Evolutionary conservation across 441 rosid genomes (phyloP).

Genomic region (Dalechampia spathulata): DNA sequence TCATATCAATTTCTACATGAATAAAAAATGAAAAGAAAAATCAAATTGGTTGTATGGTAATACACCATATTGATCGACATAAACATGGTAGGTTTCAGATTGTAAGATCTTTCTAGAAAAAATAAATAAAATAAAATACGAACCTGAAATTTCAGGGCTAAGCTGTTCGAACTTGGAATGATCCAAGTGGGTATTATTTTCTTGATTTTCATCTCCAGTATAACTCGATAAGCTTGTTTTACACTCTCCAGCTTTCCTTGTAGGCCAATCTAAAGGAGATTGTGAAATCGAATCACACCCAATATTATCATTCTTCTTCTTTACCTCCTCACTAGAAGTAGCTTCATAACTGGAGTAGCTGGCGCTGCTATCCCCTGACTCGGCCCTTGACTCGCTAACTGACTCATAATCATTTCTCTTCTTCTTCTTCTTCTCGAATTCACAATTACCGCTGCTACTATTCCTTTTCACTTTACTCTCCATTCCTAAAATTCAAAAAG

Average conservation of each 20-base stretch:
- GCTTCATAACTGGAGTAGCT: no score
- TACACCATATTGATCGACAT: no score
- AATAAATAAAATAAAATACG: neutral
- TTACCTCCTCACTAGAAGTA: no score
- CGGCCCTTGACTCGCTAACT: constrained; percentile 36
- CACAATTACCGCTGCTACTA: no score
- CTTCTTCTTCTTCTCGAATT: constrained; percentile 29
- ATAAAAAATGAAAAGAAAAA: no score
- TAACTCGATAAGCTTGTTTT: constrained; percentile 33
- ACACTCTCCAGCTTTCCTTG: constrained; percentile 53
- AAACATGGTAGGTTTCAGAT: no score
- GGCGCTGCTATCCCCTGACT: constrained; percentile 42
- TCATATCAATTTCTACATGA: constrained; percentile 82
- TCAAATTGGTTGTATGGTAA: no score
- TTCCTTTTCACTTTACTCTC: constrained; percentile 35
- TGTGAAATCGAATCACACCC: constrained; percentile 31
- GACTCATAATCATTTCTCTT: no score
- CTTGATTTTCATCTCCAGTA: constrained; percentile 25
- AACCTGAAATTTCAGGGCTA: constrained; percentile 43
- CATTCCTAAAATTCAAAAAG: constrained; percentile 36
- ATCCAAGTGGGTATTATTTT: constrained; percentile 25
- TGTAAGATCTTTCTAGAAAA: no score
- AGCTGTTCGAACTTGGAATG: constrained; percentile 28
- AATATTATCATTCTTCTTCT: no score
- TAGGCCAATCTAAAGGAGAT: constrained; percentile 87